Evolutionary conservation across 2,329 filamentous ascomycete species (phyloP).

Genomic region (Neophaeococcomyces mojaviensis): DNA sequence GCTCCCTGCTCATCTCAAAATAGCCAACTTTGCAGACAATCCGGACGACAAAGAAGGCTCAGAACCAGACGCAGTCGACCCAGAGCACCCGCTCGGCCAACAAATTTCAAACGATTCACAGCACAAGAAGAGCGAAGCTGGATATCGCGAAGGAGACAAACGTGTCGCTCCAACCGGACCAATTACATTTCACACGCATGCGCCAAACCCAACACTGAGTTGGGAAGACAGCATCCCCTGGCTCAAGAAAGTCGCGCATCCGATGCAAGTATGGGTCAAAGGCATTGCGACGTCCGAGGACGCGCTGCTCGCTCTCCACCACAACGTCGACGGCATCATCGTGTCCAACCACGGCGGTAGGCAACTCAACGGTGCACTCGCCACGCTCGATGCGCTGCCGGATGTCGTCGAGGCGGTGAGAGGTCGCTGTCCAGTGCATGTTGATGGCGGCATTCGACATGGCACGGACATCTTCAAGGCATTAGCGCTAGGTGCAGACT

Average conservation of each 20-base stretch:
- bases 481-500: constrained; percentile 45
- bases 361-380: constrained; percentile 32
- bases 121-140: constrained; percentile 7
- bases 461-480: constrained; percentile 55
- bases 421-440: constrained; percentile 31
- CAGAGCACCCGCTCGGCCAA: neutral
- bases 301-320: constrained; percentile 29
- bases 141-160: constrained; percentile 13
- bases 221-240: constrained; percentile 21
- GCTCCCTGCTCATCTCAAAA: constrained; percentile 17
- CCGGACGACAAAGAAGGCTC: constrained; percentile 44
- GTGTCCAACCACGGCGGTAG: constrained; percentile 35
- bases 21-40: constrained; percentile 28
- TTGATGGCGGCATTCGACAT: constrained; percentile 50
- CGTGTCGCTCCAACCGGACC: constrained; percentile 63
- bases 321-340: constrained; percentile 31
- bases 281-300: constrained; percentile 28
- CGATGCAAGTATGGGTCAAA: constrained; percentile 23
- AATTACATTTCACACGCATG: constrained; percentile 93
- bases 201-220: constrained; percentile 70
- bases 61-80: constrained; percentile 35
- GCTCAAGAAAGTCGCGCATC: constrained; percentile 11
- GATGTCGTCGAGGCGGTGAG: constrained; percentile 23
- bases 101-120: neutral
- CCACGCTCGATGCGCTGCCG: constrained; percentile 31